Conservation (phyloP, 1,139 yeast genomes). For the Schwanniomyces etchellsii region DNA sequence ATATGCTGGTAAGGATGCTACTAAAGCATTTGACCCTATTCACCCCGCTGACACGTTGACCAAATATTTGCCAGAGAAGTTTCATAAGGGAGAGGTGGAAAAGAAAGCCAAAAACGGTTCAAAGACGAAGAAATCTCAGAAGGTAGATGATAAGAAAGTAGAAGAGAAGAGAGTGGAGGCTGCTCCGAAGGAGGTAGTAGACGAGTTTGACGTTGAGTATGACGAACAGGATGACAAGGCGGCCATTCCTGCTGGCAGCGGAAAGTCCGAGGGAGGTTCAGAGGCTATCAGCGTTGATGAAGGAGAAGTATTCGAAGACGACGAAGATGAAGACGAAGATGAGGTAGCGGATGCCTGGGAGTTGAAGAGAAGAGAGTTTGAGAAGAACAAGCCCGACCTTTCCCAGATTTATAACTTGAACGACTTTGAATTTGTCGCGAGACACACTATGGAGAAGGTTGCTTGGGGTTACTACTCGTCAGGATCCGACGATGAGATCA, state of each 20-base stretch:
- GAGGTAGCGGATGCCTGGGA: conserved; percentile 29
- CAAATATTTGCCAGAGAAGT: conserved; percentile 30
- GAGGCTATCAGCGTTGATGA: conserved; percentile 3
- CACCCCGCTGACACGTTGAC: conserved; percentile 78
- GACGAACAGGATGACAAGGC: conserved; percentile 36
- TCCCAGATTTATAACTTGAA: conserved; percentile 61
- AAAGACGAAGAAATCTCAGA: background rate
- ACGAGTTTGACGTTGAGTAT: conserved; percentile 42
- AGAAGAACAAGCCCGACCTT: conserved; percentile 52
- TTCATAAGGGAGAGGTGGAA: conserved; percentile 30
- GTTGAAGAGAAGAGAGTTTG: conserved; percentile 18
- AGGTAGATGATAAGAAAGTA: background rate
- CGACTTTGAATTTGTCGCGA: conserved; percentile 83
- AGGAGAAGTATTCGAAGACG: conserved; percentile 16
- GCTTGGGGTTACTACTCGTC: conserved; percentile 94
- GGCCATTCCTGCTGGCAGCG: conserved; percentile 15
- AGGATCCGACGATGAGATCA: conserved; percentile 89
- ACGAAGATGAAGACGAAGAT: conserved; percentile 26
- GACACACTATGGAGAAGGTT: conserved; percentile 58
- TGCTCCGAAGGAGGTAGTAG: conserved; percentile 20
- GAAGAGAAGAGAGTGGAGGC: conserved; percentile 1
- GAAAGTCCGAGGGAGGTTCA: background rate
- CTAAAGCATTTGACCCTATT: conserved; percentile 62
- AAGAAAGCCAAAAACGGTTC: conserved; percentile 7
- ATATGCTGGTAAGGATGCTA: conserved; percentile 57